Evolutionary conservation across 352 stramenopile species (phyloP).

Genomic region (Phytophthora agathidicida): DNA sequence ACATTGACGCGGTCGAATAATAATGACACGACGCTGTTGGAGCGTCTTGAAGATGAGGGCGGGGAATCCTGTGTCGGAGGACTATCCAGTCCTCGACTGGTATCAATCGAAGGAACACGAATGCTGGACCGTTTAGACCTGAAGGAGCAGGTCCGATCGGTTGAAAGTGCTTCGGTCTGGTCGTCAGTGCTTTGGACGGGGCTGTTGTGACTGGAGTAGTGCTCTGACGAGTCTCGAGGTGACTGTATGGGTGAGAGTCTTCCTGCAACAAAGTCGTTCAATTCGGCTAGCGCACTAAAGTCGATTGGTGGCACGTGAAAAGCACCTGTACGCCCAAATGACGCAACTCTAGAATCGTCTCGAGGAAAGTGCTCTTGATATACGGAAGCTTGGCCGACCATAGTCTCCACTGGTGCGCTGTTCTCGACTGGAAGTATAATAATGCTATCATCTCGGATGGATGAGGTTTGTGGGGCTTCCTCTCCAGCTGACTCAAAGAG

Average conservation of each 20-base stretch:
- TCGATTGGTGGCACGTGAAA: slow-evolving; percentile 25
- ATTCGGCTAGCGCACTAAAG: slow-evolving; percentile 7
- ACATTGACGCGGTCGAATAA: background rate
- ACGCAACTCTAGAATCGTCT: background rate
- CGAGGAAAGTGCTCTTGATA: background rate
- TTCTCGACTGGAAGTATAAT: background rate
- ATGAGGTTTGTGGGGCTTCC: background rate
- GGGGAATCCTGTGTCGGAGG: slow-evolving; percentile 2
- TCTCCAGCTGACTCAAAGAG: background rate
- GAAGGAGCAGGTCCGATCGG: slow-evolving; percentile 15
- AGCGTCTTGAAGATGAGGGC: slow-evolving; percentile 15
- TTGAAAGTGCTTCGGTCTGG: background rate
- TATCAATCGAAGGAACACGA: slow-evolving; percentile 3
- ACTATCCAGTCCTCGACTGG: background rate
- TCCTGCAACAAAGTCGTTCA: background rate
- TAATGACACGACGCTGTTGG: slow-evolving; percentile 9
- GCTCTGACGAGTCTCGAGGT: background rate
- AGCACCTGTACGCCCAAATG: background rate
- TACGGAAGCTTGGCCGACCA: background rate
- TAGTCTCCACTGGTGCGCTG: background rate
- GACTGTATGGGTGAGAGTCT: background rate
- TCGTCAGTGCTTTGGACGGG: slow-evolving; percentile 5
- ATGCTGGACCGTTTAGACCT: slow-evolving; percentile 8
- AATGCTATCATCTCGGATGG: background rate
- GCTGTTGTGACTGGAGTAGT: background rate